Conservation (phyloP, 805 yeast species). For the Torulaspora indica region DNA sequence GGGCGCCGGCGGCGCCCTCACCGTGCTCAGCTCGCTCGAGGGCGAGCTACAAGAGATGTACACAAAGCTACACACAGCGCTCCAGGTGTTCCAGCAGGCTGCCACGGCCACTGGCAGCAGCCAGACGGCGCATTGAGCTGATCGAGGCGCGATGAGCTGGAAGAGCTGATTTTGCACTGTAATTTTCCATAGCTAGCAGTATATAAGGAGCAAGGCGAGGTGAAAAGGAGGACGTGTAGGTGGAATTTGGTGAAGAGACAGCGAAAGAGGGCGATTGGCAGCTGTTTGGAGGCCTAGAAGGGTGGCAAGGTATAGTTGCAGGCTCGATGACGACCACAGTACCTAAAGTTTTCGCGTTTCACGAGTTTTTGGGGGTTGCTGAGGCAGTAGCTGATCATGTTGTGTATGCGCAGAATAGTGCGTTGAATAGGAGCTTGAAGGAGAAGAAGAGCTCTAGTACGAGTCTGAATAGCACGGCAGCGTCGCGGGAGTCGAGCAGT, state of each 20-base stretch:
- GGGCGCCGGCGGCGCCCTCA: slow-evolving; percentile 98
- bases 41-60: slow-evolving; percentile 93
- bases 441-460: slow-evolving; percentile 23
- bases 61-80: slow-evolving; percentile 71
- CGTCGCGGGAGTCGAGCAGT: slow-evolving; percentile 11
- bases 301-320: neutral
- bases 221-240: slow-evolving; percentile 8
- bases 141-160: neutral
- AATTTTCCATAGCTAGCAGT: slow-evolving; percentile 2
- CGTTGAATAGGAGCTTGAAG: slow-evolving; percentile 27
- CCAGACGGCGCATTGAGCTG: too few species aligned
- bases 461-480: slow-evolving; percentile 12
- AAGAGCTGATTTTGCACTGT: neutral
- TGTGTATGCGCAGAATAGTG: slow-evolving; percentile 74
- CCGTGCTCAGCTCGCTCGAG: slow-evolving; percentile 73
- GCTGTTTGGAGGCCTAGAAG: neutral
- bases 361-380: slow-evolving; percentile 84
- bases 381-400: slow-evolving; percentile 96
- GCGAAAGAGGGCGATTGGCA: too few species aligned
- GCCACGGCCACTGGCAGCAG: too few species aligned
- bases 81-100: slow-evolving; percentile 76
- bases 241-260: neutral
- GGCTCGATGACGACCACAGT: slow-evolving; percentile 79
- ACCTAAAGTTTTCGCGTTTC: slow-evolving; percentile 89
- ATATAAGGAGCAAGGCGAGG: slow-evolving; percentile 11